These are phyloP conservation scores for Geosmithia flava DNA, from an alignment of 2,329 filamentous ascomycete genomes.

Conservation along the genomic window DNA sequence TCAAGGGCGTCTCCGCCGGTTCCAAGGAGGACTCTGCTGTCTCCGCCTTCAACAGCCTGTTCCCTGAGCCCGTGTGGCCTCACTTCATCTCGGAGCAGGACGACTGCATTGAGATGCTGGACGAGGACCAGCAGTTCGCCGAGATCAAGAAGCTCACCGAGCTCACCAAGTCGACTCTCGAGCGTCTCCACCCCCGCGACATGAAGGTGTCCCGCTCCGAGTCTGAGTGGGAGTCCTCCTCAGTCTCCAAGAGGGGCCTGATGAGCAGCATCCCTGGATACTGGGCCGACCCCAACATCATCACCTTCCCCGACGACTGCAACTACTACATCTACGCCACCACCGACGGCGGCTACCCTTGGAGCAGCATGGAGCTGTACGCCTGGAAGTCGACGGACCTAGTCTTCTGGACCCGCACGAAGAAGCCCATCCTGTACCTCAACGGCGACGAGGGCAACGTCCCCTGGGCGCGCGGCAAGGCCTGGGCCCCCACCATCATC, in stretches of 20 bases:
- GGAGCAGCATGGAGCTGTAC: slow-evolving; percentile 34
- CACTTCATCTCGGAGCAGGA: background rate
- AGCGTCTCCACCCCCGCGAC: background rate
- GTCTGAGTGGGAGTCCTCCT: background rate
- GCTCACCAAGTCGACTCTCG: background rate
- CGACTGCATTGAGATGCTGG: background rate
- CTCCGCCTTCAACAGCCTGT: too few relatives aligned
- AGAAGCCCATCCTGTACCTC: slow-evolving; percentile 28
- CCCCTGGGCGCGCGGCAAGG: slow-evolving; percentile 53
- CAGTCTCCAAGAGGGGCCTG: background rate
- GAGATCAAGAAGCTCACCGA: background rate
- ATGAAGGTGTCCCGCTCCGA: background rate
- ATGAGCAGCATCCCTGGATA: slow-evolving; percentile 18
- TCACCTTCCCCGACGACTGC: slow-evolving; percentile 20
- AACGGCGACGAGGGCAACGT: slow-evolving; percentile 37
- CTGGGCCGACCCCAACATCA: slow-evolving; percentile 34
- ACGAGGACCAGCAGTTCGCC: background rate
- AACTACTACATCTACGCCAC: slow-evolving; percentile 35
- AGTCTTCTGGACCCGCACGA: slow-evolving; percentile 24
- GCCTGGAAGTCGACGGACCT: slow-evolving; percentile 32
- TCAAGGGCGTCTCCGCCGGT: background rate
- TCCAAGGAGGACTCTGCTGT: too few relatives aligned
- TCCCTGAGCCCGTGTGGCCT: background rate
- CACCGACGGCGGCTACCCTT: slow-evolving; percentile 28
- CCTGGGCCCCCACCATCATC: slow-evolving; percentile 55